Evolutionary conservation across 2,329 filamentous ascomycete species (phyloP).

Genomic region (Alternaria postmessia): DNA sequence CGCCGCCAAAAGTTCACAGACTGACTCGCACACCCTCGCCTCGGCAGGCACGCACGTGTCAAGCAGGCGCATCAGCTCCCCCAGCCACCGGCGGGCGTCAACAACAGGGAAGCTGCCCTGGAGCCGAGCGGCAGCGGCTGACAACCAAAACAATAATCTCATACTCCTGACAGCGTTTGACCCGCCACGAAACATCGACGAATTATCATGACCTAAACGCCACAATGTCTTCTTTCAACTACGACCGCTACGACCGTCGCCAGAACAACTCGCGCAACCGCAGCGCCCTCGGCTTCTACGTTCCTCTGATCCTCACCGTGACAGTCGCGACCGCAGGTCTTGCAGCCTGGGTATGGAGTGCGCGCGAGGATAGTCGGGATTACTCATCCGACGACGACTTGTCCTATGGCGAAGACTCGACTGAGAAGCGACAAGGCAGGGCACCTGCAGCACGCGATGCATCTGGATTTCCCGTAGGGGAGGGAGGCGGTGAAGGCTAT

Average conservation of each 20-base stretch:
- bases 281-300: slow-evolving; percentile 79
- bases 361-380: slow-evolving; percentile 78
- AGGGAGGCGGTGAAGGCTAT: slow-evolving; percentile 31
- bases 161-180: slow-evolving; percentile 6
- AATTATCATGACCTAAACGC: slow-evolving; percentile 26
- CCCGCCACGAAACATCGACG: slow-evolving; percentile 21
- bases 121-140: slow-evolving; percentile 10
- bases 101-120: slow-evolving; percentile 14
- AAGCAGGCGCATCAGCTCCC: slow-evolving; percentile 6
- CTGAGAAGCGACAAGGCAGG: slow-evolving; percentile 31
- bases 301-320: slow-evolving; percentile 85
- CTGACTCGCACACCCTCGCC: slow-evolving; percentile 23
- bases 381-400: slow-evolving; percentile 62
- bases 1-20: slow-evolving; percentile 20
- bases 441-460: slow-evolving; percentile 27
- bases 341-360: slow-evolving; percentile 93
- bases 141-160: slow-evolving; percentile 4
- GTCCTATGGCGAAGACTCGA: slow-evolving; percentile 54
- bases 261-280: slow-evolving; percentile 62
- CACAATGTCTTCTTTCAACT: slow-evolving; percentile 52
- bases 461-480: slow-evolving; percentile 32
- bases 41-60: slow-evolving; percentile 16
- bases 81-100: slow-evolving; percentile 11
- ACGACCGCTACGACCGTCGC: slow-evolving; percentile 64
- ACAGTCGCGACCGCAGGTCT: slow-evolving; percentile 86